Percentiles rank a stretch among this genome's conserved stretches.
phyloP scores from a whole-genome alignment of 2,329 filamentous ascomycete species.

The Hypocreales sp. region DNA sequence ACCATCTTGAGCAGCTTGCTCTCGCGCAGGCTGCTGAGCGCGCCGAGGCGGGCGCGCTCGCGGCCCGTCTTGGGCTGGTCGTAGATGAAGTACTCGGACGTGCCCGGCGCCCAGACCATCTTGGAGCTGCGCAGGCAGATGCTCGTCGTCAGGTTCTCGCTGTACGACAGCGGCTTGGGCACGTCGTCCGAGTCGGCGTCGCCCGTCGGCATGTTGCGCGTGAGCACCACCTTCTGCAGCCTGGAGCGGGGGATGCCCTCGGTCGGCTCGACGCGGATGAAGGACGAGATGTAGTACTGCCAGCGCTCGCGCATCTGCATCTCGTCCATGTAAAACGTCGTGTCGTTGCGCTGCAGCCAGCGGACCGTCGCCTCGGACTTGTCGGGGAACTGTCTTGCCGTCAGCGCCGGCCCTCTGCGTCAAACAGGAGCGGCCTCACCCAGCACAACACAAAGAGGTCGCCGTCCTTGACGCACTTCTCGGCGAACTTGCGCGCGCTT shows the following conservation, averaged over 20 bases:
- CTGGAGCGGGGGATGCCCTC: constrained; percentile 55
- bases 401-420: constrained; percentile 13
- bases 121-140: constrained; percentile 68
- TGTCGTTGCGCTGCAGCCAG: constrained; percentile 51
- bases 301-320: constrained; percentile 71
- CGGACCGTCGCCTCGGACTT: constrained; percentile 57
- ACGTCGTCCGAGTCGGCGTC: constrained; percentile 47
- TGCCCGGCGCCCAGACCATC: constrained; percentile 59
- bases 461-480: constrained; percentile 83
- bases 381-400: constrained; percentile 42
- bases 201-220: constrained; percentile 50
- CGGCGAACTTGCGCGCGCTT: constrained; percentile 77
- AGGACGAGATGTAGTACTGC: constrained; percentile 94
- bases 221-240: constrained; percentile 53
- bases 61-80: constrained; percentile 56
- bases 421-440: constrained; percentile 41
- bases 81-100: constrained; percentile 57
- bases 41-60: constrained; percentile 41
- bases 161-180: constrained; percentile 43
- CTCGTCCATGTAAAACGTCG: constrained; percentile 77
- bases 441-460: constrained; percentile 84
- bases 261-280: constrained; percentile 75
- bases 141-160: constrained; percentile 54
- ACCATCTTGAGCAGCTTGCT: constrained; percentile 63
- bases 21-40: constrained; percentile 45